Evolutionary conservation across 1,284 basidiomycete species (phyloP).

Genomic region (Mycosarcoma mackinlayi): DNA sequence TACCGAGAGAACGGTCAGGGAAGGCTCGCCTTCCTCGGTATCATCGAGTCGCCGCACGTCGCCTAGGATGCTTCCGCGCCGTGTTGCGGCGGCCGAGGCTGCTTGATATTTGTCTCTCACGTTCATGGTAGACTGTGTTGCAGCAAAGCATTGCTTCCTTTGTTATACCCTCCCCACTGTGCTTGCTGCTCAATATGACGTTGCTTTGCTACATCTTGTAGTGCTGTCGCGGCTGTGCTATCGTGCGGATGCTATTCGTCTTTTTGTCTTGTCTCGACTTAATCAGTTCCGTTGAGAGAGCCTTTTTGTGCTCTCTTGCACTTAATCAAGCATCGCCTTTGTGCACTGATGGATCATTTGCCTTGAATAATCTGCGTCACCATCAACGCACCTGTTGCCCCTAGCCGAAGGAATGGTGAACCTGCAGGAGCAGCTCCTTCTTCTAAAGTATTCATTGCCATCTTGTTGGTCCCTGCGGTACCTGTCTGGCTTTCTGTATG

Average conservation of each 20-base stretch:
- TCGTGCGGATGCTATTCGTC: background rate
- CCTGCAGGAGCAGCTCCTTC: too few species aligned
- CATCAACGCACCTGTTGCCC: too few species aligned
- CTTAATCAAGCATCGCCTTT: too few species aligned
- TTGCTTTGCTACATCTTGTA: background rate
- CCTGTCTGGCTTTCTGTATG: too few species aligned
- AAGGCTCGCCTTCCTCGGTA: conserved; percentile 28
- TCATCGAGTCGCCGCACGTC: conserved; percentile 47
- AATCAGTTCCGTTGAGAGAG: too few species aligned
- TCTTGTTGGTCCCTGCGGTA: too few species aligned
- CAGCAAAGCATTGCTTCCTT: background rate
- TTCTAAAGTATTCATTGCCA: too few species aligned
- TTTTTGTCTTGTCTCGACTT: background rate
- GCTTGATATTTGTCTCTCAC: background rate
- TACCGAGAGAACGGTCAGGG: conserved; percentile 17
- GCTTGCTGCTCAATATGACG: background rate
- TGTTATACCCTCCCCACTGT: background rate
- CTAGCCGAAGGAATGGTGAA: too few species aligned
- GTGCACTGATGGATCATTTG: too few species aligned
- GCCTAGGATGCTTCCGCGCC: conserved; percentile 40
- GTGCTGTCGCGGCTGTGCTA: too few species aligned
- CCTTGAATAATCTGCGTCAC: too few species aligned
- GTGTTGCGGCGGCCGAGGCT: conserved; percentile 22
- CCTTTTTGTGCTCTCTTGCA: too few species aligned
- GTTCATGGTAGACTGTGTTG: background rate